Evolutionary conservation across 495 filamentous ascomycete species (phyloP), one percentile per base, ranked within the genome.

Genomic region (Lepraria neglecta): DNA sequence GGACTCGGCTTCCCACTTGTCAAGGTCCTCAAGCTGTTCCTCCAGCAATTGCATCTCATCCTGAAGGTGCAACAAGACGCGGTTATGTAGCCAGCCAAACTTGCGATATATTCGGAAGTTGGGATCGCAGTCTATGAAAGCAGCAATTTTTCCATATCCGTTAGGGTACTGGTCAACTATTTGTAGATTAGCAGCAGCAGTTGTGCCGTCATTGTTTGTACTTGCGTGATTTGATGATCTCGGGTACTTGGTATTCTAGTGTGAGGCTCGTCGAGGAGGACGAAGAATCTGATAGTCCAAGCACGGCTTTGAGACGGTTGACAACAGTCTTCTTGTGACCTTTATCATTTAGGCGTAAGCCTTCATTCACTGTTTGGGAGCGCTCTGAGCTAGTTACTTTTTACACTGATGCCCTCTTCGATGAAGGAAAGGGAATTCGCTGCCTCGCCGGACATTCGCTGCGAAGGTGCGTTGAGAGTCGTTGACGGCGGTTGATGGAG

Each of bases 21-120:
- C 71, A 9, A 68, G 43, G 0, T n/a, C 6, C 33, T 69, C 60
- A 24, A 77, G 69, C 0, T 68, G 28, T 1, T 69, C 19, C 58
- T 77, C 75, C 2, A 73, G 60, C 7, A 21, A 19, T 27, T 63
- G 42, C 1, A 77, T 42, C 45, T 73, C 67, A 27, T 73, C 70
- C 60, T 77, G 75, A n/a, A 71, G 66, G 43, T 72, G 54, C 5
- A 77, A 58, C 1, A 77, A 45, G 0, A 76, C 27, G 11, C 74
- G 64, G 3, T 65, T 64, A 38, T 73, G 73, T 10, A 77, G 56
- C 48, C 64, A 72, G 24, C 65, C 66, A 58, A 76, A 75, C n/a
- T 67, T 64, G 14, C 75, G 69, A 63, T 68, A 73, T 4, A 75
- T 66, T 48, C 70, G 62, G 31, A 69, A 71, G 40, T 65, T 64